Conservation (phyloP, 805 yeast species). For the Metschnikowia gelsemii region DNA sequence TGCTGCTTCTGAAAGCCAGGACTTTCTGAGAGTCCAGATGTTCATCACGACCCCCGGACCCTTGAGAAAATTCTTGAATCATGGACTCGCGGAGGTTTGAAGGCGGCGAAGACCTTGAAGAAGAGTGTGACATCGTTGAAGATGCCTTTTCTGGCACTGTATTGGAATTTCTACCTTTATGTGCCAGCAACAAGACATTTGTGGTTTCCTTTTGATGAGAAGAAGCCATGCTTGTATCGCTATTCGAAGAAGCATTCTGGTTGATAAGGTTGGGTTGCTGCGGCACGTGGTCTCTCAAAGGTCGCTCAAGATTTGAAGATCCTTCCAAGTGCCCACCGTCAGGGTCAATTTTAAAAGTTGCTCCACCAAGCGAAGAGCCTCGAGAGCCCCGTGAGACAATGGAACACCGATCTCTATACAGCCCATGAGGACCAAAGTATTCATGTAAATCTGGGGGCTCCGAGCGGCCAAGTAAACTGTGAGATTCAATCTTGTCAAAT, state of each 20-base stretch:
- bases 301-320: neutral
- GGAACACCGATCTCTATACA: neutral
- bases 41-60: neutral
- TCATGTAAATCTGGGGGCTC: neutral
- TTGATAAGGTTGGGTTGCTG: neutral
- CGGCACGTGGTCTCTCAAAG: neutral
- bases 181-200: neutral
- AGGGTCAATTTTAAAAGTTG: neutral
- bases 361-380: neutral
- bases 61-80: neutral
- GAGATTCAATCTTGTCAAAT: neutral
- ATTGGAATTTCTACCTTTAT: neutral
- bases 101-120: neutral
- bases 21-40: neutral
- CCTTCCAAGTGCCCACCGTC: neutral
- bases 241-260: neutral
- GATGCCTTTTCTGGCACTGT: neutral
- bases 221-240: neutral
- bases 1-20: constrained; percentile 8
- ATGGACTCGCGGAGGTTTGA: neutral
- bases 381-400: neutral
- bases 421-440: neutral
- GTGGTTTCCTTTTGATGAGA: neutral
- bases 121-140: neutral
- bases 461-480: neutral